Evolutionary conservation across 495 filamentous ascomycete species (phyloP).

Genomic region (Trypethelium eluteriae): DNA sequence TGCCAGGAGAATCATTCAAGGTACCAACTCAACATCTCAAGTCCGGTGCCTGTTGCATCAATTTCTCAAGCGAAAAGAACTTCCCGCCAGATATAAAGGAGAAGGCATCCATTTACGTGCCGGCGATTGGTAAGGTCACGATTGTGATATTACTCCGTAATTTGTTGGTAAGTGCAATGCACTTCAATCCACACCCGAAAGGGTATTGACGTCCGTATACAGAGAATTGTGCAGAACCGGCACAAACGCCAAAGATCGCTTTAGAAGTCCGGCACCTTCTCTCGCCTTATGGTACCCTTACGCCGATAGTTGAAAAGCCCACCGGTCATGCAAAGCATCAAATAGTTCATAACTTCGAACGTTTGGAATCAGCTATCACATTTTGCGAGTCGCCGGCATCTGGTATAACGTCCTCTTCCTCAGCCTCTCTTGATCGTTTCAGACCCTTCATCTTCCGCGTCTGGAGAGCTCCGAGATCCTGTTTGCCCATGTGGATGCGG

Average conservation of each 20-base stretch:
- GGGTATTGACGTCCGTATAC: conserved; percentile 9
- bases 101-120: conserved; percentile 93
- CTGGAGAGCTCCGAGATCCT: conserved; percentile 81
- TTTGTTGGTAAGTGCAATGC: conserved; percentile 58
- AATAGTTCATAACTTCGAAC: neutral
- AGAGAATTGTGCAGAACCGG: conserved; percentile 48
- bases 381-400: neutral
- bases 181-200: neutral
- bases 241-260: conserved; percentile 20
- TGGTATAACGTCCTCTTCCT: conserved; percentile 32
- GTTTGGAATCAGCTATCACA: neutral
- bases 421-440: conserved; percentile 64
- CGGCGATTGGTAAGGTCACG: conserved; percentile 94
- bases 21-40: conserved; percentile 72
- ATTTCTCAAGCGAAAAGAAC: conserved; percentile 95
- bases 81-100: conserved; percentile 83
- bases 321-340: neutral
- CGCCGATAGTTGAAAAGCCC: neutral
- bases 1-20: conserved; percentile 80
- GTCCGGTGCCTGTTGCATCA: conserved; percentile 90
- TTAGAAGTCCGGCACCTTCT: neutral
- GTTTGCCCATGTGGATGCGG: conserved; percentile 82
- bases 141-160: conserved; percentile 88
- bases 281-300: neutral
- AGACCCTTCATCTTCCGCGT: conserved; percentile 99